A percentile compares a stretch with the other conserved stretches of the same genome.
phyloP scores from a whole-genome alignment of 1,139 yeast species.

The Candida albicans region DNA sequence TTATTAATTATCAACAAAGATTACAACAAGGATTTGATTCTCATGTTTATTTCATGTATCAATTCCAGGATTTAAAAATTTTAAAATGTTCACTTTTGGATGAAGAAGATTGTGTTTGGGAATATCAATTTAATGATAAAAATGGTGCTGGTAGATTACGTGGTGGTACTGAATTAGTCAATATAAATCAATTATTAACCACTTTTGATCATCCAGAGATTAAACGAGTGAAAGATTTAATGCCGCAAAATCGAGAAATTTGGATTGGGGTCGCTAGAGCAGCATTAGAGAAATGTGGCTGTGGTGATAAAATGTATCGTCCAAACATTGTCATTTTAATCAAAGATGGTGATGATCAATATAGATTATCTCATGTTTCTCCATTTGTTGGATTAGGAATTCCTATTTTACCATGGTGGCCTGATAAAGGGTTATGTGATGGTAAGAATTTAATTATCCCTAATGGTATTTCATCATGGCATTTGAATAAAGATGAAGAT shows the following conservation, averaged over 20 bases:
- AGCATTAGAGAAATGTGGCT: constrained; percentile 45
- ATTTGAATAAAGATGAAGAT: constrained; percentile 19
- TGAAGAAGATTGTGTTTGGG: constrained; percentile 10
- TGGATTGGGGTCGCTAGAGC: constrained; percentile 53
- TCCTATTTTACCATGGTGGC: constrained; percentile 31
- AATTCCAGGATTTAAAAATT: constrained; percentile 27
- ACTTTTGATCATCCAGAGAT: constrained; percentile 11
- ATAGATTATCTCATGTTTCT: constrained; percentile 30
- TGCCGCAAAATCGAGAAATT: constrained; percentile 30
- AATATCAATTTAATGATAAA: constrained; percentile 14
- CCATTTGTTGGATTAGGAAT: constrained; percentile 35
- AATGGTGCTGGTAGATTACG: constrained; percentile 26
- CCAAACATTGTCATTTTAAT: constrained; percentile 43
- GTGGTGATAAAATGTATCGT: constrained; percentile 46
- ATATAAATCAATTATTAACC: constrained; percentile 17
- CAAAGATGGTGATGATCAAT: constrained; percentile 39
- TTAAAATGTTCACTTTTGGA: constrained; percentile 23
- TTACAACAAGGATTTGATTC: constrained; percentile 18
- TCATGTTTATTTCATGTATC: constrained; percentile 24
- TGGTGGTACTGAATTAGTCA: constrained; percentile 30
- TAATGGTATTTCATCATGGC: constrained; percentile 33
- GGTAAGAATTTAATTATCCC: constrained; percentile 33
- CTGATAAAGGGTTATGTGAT: constrained; percentile 25
- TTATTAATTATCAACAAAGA: constrained; percentile 1
- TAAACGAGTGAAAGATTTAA: constrained; percentile 17